Evolutionary conservation across 2,329 filamentous ascomycete genomes (phyloP).

Genomic region (Penicillium sumatraense): DNA sequence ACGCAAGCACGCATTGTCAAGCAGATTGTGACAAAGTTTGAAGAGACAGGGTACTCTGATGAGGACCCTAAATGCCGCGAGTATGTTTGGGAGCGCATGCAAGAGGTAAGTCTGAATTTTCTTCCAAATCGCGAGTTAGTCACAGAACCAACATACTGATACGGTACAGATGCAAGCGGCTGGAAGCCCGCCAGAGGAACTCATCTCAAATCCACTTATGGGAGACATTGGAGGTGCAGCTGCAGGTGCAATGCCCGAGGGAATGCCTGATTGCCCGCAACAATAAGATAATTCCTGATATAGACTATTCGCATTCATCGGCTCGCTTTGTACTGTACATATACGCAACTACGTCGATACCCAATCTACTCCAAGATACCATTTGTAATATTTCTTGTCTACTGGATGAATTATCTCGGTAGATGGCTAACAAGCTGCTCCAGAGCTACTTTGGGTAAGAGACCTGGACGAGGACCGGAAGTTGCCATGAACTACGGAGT

Average conservation of each 20-base stretch:
- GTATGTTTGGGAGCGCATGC: constrained; percentile 97
- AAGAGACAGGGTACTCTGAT: constrained; percentile 80
- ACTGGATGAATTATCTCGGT: neutral
- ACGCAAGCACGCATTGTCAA: constrained; percentile 78
- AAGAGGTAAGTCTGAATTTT: constrained; percentile 69
- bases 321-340: constrained; percentile 32
- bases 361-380: constrained; percentile 27
- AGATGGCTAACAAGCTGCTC: too few species aligned
- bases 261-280: constrained; percentile 65
- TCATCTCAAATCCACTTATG: constrained; percentile 62
- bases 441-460: too few species aligned
- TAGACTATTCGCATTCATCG: constrained; percentile 19
- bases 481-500: too few species aligned
- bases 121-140: neutral
- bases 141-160: constrained; percentile 13
- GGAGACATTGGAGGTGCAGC: constrained; percentile 80
- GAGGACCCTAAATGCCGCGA: constrained; percentile 79
- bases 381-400: neutral
- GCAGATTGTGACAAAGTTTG: constrained; percentile 89
- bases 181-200: constrained; percentile 85
- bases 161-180: constrained; percentile 88
- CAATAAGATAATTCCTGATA: constrained; percentile 50
- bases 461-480: too few species aligned
- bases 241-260: constrained; percentile 59
- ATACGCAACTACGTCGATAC: constrained; percentile 36